Base-by-base conservation (phyloP, 495 filamentous ascomycete species). In the Neurospora sublineolata region DNA sequence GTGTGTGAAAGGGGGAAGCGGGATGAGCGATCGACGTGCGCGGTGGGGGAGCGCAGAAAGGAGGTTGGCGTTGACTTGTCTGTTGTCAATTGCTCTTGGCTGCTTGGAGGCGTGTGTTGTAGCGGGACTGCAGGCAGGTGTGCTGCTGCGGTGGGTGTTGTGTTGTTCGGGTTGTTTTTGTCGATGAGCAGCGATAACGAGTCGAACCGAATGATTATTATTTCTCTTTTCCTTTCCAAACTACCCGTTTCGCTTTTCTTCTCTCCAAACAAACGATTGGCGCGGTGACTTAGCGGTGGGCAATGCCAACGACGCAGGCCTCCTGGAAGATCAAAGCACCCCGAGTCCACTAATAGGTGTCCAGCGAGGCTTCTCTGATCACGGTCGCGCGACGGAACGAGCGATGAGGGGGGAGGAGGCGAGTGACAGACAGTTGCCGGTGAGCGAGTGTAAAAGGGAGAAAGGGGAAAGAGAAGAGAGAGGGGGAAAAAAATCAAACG, bases 11-110 rank as follows among this genome's bases (percentile, higher is more conserved):
- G 42, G 42, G n/a, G 42, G 67, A 64, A 64, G 68, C 68, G 72
- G 71, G 71, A 69, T 67, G 64, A 80, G 75, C 76, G 79, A 78
- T 77, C 78, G 76, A 74, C 72, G 72, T 44, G 72, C 74, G 78
- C 75, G 71, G 75, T 76, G 77, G 41, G 4, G 39, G 73, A 76
- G 76, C 74, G 77, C 75, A 72, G 77, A 71, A 36, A 72, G 73
- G 75, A 76, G 72, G 75, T 79, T 78, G 76, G 75, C 77, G 46
- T 58, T 58, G 46, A 58, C 46, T 16, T 16, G 12, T 42, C 20
- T 58, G 46, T 23, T 58, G 40, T 42, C 40, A 42, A 14, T 42
- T 42, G 40, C 40, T 42, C 40, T 36, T 42, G 40, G 40, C 40
- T 42, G 40, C 40, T 42, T 42, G 40, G 4, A 42, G 40, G 40